These are phyloP conservation scores for Boletus pseudo-olivaceus DNA, from an alignment of 768 basidiomycete species.

Conservation along the genomic window DNA sequence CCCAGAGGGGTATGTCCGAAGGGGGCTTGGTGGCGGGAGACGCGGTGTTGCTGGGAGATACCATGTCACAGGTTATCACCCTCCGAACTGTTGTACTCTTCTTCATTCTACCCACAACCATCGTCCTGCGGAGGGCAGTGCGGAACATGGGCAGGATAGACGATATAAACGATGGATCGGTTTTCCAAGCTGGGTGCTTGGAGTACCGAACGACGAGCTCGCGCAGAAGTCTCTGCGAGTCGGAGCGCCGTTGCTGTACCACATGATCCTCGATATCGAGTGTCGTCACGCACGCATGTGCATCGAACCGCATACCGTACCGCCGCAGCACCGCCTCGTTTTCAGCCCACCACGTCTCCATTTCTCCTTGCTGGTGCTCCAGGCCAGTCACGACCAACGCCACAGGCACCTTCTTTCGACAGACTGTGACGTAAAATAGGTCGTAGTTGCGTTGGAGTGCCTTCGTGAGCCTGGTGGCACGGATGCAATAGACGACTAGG, in stretches of 20 bases:
- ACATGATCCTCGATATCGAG: neutral
- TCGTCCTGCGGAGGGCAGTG: neutral
- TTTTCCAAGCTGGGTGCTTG: neutral
- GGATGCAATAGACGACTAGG: neutral
- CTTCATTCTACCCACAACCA: neutral
- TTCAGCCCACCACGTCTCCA: conserved; percentile 26
- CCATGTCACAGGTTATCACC: neutral
- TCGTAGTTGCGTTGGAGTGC: conserved; percentile 29
- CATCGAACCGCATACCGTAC: conserved; percentile 28
- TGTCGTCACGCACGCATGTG: neutral
- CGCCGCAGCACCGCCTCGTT: conserved; percentile 25
- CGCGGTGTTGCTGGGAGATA: neutral
- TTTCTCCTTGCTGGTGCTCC: conserved; percentile 19
- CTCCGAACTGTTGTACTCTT: neutral
- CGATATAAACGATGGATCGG: neutral
- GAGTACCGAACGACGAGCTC: neutral
- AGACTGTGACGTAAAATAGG: conserved; percentile 32
- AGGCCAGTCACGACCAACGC: conserved; percentile 35
- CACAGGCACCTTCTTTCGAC: conserved; percentile 32
- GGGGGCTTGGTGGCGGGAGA: too few species aligned
- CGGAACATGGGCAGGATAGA: neutral
- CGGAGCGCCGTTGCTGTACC: neutral
- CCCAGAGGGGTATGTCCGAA: too few species aligned
- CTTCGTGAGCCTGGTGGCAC: neutral
- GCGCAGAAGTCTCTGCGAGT: neutral